These are phyloP conservation scores for Eucalyptus melliodora DNA, from an alignment of 345 rosid genomes.

Conservation along the genomic window DNA sequence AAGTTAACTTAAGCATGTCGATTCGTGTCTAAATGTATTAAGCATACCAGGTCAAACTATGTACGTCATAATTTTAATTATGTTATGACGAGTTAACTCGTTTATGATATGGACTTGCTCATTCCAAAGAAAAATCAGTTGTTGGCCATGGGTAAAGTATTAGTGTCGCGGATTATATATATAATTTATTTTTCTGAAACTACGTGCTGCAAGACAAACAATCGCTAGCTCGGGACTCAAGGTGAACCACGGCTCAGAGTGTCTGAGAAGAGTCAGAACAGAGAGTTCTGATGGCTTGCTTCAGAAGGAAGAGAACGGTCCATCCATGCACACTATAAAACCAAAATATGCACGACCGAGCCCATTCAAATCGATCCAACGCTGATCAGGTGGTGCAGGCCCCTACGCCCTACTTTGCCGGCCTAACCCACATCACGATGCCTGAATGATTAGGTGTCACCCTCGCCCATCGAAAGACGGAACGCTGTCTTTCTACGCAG, in stretches of 20 bases:
- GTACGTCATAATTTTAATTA: neutral
- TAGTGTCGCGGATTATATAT: too few relatives aligned
- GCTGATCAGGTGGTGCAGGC: neutral
- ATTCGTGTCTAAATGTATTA: neutral
- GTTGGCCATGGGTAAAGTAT: too few relatives aligned
- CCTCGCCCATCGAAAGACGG: neutral
- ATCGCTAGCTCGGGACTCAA: neutral
- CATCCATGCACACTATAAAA: neutral
- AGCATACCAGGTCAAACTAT: neutral
- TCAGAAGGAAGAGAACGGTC: neutral
- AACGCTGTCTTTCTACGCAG: neutral
- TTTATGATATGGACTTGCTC: neutral
- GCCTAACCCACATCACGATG: neutral
- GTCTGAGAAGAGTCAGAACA: neutral
- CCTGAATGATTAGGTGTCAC: neutral
- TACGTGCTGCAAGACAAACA: neutral
- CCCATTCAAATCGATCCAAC: neutral
- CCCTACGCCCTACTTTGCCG: neutral
- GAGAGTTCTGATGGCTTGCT: neutral
- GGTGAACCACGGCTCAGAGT: neutral
- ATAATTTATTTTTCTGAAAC: too few relatives aligned
- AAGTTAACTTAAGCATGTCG: neutral
- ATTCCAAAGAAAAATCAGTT: neutral
- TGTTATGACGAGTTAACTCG: neutral
- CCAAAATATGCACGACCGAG: neutral